phyloP scores from a whole-genome alignment of 139 green algal species.

The Tetraselmis chui region DNA sequence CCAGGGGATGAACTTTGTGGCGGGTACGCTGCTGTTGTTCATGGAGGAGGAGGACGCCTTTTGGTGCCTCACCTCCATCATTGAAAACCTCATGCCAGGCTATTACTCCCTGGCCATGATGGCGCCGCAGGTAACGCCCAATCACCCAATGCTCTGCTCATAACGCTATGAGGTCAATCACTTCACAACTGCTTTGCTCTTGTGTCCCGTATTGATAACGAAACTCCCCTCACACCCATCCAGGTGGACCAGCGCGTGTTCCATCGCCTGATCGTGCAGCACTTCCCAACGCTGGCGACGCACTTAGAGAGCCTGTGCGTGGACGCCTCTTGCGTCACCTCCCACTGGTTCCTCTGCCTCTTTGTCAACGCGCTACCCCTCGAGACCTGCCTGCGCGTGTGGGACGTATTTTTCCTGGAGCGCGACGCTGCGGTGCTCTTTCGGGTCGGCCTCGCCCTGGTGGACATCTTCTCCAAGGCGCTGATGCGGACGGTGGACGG shows the following conservation, averaged over 20 bases:
- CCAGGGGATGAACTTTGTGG: conserved; percentile 88
- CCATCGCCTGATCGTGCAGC: neutral
- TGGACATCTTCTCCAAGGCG: conserved; percentile 64
- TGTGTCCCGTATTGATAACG: too few species aligned
- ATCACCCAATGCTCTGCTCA: too few species aligned
- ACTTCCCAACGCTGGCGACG: conserved; percentile 41
- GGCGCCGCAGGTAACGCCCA: conserved; percentile 49
- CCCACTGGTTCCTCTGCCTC: conserved; percentile 75
- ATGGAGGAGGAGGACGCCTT: conserved; percentile 86
- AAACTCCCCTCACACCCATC: too few species aligned
- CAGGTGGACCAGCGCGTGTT: neutral
- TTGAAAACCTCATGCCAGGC: conserved; percentile 67
- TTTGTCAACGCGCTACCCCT: conserved; percentile 86
- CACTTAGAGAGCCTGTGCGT: neutral
- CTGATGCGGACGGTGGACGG: conserved; percentile 40
- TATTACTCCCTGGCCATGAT: conserved; percentile 79
- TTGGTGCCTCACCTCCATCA: conserved; percentile 66
- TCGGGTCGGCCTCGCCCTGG: conserved; percentile 53
- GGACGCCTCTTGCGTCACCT: neutral
- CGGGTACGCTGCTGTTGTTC: conserved; percentile 62
- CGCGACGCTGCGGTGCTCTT: conserved; percentile 61
- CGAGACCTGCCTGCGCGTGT: conserved; percentile 72
- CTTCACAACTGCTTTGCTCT: too few species aligned
- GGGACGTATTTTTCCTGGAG: conserved; percentile 69
- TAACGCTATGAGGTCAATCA: too few species aligned